Evolutionary conservation across 306 rosid species (phyloP).

Genomic region (Fragaria iinumae): DNA sequence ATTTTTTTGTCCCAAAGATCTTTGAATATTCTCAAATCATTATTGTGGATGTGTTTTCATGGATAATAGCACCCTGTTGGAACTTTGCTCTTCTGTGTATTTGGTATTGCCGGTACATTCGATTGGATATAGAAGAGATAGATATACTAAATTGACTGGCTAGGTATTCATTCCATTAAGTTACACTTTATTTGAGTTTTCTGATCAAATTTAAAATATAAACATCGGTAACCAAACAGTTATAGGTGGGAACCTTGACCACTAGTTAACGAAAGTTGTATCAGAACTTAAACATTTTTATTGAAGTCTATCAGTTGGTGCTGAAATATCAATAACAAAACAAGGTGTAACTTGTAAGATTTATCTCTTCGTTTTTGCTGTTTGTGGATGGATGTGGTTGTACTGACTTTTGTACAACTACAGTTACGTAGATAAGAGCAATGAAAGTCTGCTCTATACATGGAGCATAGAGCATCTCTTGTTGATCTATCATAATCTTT

Average conservation of each 20-base stretch:
- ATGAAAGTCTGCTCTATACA: background rate
- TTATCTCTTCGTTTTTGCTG: background rate
- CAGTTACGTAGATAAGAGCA: background rate
- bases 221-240: background rate
- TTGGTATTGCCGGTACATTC: background rate
- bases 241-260: conserved; percentile 1
- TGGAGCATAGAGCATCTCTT: background rate
- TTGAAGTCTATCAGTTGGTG: background rate
- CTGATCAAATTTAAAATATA: background rate
- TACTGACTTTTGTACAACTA: background rate
- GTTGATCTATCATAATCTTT: background rate
- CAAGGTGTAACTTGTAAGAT: background rate
- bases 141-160: background rate
- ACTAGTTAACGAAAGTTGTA: background rate
- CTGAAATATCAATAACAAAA: background rate
- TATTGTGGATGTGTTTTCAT: background rate
- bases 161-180: background rate
- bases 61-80: background rate
- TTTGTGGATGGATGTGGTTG: background rate
- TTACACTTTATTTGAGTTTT: background rate
- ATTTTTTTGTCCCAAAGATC: background rate
- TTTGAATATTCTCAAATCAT: background rate
- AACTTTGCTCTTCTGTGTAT: background rate
- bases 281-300: background rate
- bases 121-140: background rate